These are phyloP conservation scores for Metarhizium anisopliae DNA, from an alignment of 2,329 filamentous ascomycete species.

Conservation along the genomic window DNA sequence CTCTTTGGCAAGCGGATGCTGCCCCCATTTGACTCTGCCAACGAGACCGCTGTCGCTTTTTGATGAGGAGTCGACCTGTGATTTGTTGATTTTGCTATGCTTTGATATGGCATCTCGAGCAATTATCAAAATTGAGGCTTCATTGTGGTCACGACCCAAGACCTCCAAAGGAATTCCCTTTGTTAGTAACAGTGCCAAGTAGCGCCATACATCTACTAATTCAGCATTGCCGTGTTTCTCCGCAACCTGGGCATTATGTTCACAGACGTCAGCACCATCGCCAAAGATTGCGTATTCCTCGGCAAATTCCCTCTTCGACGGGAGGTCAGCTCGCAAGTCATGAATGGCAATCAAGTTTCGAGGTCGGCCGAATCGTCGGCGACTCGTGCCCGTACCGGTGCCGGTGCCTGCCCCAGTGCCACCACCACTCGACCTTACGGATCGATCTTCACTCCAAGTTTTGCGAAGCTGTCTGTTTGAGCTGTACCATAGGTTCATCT, in stretches of 20 bases:
- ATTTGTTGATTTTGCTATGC: conserved; percentile 4
- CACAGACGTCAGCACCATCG: conserved; percentile 70
- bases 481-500: conserved; percentile 48
- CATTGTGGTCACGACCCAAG: conserved; percentile 42
- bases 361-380: conserved; percentile 36
- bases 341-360: conserved; percentile 70
- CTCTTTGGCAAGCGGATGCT: conserved; percentile 53
- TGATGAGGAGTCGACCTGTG: not conserved
- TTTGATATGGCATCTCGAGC: conserved; percentile 50
- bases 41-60: conserved; percentile 27
- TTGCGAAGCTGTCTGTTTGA: conserved; percentile 43
- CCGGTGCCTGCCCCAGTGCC: conserved; percentile 43
- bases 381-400: conserved; percentile 44
- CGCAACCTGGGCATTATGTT: conserved; percentile 74
- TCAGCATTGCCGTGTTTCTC: conserved; percentile 61
- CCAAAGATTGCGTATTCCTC: conserved; percentile 77
- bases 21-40: conserved; percentile 59
- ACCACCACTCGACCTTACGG: conserved; percentile 49
- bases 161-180: conserved; percentile 67
- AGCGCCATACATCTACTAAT: conserved; percentile 73
- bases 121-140: conserved; percentile 58
- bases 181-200: conserved; percentile 67
- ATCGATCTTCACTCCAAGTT: conserved; percentile 48
- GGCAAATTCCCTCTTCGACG: conserved; percentile 69
- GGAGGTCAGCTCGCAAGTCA: conserved; percentile 60